phyloP scores from a whole-genome alignment of 2,329 filamentous ascomycete species.

The Neobulgaria alba region DNA sequence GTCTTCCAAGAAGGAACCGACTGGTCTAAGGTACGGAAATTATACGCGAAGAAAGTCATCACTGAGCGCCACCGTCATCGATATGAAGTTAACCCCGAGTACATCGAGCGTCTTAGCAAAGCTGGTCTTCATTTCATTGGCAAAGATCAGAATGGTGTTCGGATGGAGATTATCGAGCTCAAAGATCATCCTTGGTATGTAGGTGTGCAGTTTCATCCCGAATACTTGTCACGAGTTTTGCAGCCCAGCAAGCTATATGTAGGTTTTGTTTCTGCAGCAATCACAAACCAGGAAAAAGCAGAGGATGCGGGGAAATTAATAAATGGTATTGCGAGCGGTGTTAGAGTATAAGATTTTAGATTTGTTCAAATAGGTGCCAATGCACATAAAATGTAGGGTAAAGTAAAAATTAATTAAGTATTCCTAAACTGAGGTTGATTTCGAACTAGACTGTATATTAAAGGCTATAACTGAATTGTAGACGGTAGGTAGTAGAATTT shows the following conservation, averaged over 20 bases:
- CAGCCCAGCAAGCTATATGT: constrained; percentile 68
- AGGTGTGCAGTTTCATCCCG: constrained; percentile 81
- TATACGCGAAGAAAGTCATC: constrained; percentile 57
- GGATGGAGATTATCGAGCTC: constrained; percentile 79
- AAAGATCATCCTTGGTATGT: constrained; percentile 80
- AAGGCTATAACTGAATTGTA: too few species aligned
- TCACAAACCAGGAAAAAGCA: constrained; percentile 25
- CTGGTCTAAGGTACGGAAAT: constrained; percentile 66
- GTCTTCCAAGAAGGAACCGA: constrained; percentile 68
- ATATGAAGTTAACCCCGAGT: constrained; percentile 82
- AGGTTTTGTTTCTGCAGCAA: constrained; percentile 72
- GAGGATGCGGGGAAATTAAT: too few species aligned
- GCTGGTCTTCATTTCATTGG: constrained; percentile 68
- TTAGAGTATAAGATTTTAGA: too few species aligned
- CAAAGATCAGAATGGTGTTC: constrained; percentile 67
- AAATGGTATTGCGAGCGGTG: too few species aligned
- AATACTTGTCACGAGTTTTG: constrained; percentile 71
- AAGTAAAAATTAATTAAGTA: too few species aligned
- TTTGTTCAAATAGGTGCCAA: too few species aligned
- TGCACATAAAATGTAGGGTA: too few species aligned
- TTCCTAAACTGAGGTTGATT: too few species aligned
- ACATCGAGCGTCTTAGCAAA: constrained; percentile 58
- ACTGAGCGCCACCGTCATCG: constrained; percentile 78
- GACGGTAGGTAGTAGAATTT: too few species aligned
- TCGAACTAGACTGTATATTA: too few species aligned